Percentiles rank a stretch among this genome's conserved stretches.
Evolutionary conservation across 306 rosid genomes (phyloP).

Genomic region (Fragaria iinumae): DNA sequence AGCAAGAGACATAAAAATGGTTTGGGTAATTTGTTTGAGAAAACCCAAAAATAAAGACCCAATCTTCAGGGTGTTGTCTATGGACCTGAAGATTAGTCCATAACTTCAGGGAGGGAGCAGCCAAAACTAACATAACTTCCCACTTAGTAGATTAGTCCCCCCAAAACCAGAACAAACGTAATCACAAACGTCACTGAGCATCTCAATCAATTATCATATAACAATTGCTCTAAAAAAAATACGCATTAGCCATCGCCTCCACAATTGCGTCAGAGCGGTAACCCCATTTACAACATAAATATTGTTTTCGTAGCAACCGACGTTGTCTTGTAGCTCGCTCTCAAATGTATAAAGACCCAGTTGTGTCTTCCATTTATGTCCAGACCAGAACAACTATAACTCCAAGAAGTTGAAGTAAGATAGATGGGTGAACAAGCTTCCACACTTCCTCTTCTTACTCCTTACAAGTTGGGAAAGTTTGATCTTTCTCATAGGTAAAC

Average conservation of each 20-base stretch:
- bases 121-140: too few species aligned
- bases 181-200: neutral
- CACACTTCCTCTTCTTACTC: slow-evolving; percentile 33
- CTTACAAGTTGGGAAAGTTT: slow-evolving; percentile 42
- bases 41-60: too few species aligned
- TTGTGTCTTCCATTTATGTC: neutral
- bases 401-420: too few species aligned
- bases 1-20: too few species aligned
- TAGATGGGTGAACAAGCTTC: neutral
- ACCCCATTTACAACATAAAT: neutral
- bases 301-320: too few species aligned
- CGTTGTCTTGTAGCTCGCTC: neutral
- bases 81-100: too few species aligned
- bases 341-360: slow-evolving; percentile 15
- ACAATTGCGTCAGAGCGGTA: neutral
- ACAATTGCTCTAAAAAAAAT: too few species aligned
- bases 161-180: neutral
- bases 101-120: too few species aligned
- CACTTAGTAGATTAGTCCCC: neutral
- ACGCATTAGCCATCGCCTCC: neutral
- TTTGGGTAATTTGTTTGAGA: too few species aligned
- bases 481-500: slow-evolving; percentile 49
- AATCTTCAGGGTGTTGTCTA: too few species aligned
- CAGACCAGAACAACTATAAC: neutral
- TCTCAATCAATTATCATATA: neutral